These are phyloP conservation scores for Corynespora cassiicola DNA, from an alignment of 2,329 filamentous ascomycete species.

Conservation along the genomic window DNA sequence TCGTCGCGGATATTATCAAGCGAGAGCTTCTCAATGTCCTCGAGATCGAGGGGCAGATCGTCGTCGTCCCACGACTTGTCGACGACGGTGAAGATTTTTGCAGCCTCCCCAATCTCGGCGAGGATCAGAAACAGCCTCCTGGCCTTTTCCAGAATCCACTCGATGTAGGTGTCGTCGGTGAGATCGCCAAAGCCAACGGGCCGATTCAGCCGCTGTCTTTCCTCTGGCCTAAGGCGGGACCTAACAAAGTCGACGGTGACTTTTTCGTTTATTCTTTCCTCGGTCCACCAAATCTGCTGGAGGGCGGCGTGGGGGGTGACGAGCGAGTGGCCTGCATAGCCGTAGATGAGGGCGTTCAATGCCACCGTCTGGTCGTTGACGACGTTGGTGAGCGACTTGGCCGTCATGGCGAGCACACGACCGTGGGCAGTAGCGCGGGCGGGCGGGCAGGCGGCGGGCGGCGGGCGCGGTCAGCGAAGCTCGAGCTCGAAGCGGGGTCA, in stretches of 20 bases:
- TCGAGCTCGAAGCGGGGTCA: no score
- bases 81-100: slow-evolving; percentile 77
- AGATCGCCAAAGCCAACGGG: slow-evolving; percentile 71
- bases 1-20: slow-evolving; percentile 67
- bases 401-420: slow-evolving; percentile 39
- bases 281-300: slow-evolving; percentile 73
- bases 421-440: background rate
- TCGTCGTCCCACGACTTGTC: slow-evolving; percentile 80
- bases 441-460: no score
- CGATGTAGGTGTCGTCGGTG: slow-evolving; percentile 78
- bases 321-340: slow-evolving; percentile 57
- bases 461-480: no score
- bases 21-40: slow-evolving; percentile 69
- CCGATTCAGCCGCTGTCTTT: slow-evolving; percentile 67
- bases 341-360: slow-evolving; percentile 58
- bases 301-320: slow-evolving; percentile 57
- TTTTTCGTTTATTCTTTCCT: slow-evolving; percentile 71
- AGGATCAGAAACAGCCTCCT: slow-evolving; percentile 75
- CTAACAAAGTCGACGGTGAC: slow-evolving; percentile 73
- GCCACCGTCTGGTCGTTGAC: slow-evolving; percentile 52
- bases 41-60: slow-evolving; percentile 72
- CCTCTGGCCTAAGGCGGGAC: slow-evolving; percentile 68
- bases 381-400: slow-evolving; percentile 47
- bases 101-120: slow-evolving; percentile 71
- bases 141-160: slow-evolving; percentile 75